Conservation (phyloP, 2,329 filamentous ascomycete species). For the Nemania bipapillata region DNA sequence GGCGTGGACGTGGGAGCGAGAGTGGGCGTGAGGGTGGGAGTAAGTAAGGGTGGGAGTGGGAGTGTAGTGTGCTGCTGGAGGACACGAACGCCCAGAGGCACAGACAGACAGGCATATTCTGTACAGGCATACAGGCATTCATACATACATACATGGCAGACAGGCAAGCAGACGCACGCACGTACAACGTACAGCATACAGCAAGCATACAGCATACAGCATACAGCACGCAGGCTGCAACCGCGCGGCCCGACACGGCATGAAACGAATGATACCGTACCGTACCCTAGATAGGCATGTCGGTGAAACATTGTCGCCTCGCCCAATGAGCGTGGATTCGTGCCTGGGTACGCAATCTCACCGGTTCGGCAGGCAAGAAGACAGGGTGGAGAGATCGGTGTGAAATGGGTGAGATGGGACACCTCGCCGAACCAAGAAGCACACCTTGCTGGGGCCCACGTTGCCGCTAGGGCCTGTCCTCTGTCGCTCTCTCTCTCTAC, state of each 20-base stretch:
- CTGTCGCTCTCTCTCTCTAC: no score
- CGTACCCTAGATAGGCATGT: constrained; percentile 11
- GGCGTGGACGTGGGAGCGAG: no score
- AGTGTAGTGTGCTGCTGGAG: constrained; percentile 1
- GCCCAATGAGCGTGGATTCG: constrained; percentile 14
- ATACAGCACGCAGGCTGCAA: constrained; percentile 25
- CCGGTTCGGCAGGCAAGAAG: constrained; percentile 2
- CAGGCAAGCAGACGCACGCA: background rate
- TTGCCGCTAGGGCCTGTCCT: background rate
- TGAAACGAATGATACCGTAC: constrained; percentile 16
- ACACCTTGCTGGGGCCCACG: constrained; percentile 4
- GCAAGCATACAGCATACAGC: background rate
- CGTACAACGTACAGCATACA: no score
- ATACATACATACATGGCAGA: no score
- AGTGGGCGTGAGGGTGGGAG: background rate
- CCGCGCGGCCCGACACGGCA: constrained; percentile 26
- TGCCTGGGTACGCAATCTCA: constrained; percentile 20
- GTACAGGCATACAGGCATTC: no score
- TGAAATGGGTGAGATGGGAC: background rate
- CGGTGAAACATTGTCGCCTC: constrained; percentile 22
- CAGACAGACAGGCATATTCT: background rate
- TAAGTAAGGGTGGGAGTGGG: background rate
- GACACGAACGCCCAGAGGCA: background rate
- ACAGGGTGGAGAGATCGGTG: constrained; percentile 18
- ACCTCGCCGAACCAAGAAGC: constrained; percentile 16